A percentile compares a stretch with the other conserved stretches of the same genome.
These are phyloP conservation scores for Astrocystis sublimbata DNA, from an alignment of 495 filamentous ascomycete genomes.

Conservation along the genomic window DNA sequence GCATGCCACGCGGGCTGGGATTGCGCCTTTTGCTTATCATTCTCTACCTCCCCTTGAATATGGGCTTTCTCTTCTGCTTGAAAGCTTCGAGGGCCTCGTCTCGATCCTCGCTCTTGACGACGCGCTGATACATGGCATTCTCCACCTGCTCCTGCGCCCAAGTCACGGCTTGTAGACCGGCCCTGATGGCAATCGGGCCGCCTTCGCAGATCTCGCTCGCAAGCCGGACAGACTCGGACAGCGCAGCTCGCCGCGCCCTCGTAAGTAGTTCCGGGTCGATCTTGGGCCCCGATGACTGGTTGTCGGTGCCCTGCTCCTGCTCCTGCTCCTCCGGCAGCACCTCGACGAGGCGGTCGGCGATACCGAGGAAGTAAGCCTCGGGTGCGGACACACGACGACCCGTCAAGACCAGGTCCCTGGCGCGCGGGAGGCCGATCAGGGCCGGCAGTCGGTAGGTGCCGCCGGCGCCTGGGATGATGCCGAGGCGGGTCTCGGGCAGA, in stretches of 20 bases:
- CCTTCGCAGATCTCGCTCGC: conserved; percentile 84
- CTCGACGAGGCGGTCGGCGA: conserved; percentile 81
- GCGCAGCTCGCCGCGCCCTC: conserved; percentile 60
- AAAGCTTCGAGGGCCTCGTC: conserved; percentile 86
- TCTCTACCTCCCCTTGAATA: conserved; percentile 65
- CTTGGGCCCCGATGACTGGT: conserved; percentile 37
- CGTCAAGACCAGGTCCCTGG: conserved; percentile 82
- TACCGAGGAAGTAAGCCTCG: conserved; percentile 81
- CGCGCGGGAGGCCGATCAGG: conserved; percentile 71
- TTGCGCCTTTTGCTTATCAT: neutral
- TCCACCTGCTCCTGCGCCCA: conserved; percentile 68
- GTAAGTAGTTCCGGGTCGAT: conserved; percentile 33
- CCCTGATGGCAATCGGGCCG: conserved; percentile 75
- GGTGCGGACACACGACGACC: conserved; percentile 74
- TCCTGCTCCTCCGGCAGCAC: conserved; percentile 61
- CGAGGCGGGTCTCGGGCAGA: conserved; percentile 86
- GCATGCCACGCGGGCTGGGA: no score
- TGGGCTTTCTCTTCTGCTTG: conserved; percentile 84
- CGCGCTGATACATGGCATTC: conserved; percentile 74
- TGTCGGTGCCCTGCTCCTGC: conserved; percentile 45
- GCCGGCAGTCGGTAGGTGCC: conserved; percentile 82
- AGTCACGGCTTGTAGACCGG: conserved; percentile 69
- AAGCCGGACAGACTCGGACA: conserved; percentile 73
- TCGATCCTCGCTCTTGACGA: conserved; percentile 80
- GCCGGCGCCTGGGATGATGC: conserved; percentile 92